Evolutionary conservation across 305 asterid genomes (phyloP).

Genomic region (Fraxinus dipetala): DNA sequence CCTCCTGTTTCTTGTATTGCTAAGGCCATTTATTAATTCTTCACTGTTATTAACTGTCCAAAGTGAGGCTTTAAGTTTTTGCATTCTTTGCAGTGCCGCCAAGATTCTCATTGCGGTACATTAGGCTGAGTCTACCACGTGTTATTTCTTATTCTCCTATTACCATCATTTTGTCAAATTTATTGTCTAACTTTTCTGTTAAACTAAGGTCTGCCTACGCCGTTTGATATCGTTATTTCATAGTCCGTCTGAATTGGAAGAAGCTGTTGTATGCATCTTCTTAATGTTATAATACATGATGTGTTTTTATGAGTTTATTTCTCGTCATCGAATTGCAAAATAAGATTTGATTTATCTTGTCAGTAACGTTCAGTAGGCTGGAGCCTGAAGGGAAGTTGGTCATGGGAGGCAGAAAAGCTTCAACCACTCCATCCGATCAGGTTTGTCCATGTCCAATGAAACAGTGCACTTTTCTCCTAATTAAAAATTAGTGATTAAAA

Average conservation of each 20-base stretch:
- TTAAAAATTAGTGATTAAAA: background rate
- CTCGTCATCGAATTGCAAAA: conserved; percentile 28
- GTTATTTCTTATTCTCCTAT: conserved; percentile 10
- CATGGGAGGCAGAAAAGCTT: conserved; percentile 86
- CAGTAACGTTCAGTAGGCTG: conserved; percentile 92
- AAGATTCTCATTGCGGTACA: background rate
- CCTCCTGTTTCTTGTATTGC: background rate
- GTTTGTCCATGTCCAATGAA: conserved; percentile 42
- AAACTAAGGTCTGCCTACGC: conserved; percentile 9
- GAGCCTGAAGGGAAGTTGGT: conserved; percentile 93
- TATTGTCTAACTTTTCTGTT: conserved; percentile 9
- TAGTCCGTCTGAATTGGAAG: background rate
- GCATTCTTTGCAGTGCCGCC: background rate
- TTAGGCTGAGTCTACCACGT: background rate
- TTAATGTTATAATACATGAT: background rate
- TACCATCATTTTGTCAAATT: conserved; percentile 11
- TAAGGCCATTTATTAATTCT: background rate
- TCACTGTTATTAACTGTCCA: background rate
- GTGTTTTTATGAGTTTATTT: conserved; percentile 10
- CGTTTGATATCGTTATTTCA: background rate
- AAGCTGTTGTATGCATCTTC: background rate
- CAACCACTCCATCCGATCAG: conserved; percentile 53
- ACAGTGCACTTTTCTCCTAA: background rate
- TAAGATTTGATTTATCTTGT: conserved; percentile 28
- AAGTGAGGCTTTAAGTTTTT: background rate